Conservation (phyloP, 257 asterid genomes). For the Solanum gandarillasii region DNA sequence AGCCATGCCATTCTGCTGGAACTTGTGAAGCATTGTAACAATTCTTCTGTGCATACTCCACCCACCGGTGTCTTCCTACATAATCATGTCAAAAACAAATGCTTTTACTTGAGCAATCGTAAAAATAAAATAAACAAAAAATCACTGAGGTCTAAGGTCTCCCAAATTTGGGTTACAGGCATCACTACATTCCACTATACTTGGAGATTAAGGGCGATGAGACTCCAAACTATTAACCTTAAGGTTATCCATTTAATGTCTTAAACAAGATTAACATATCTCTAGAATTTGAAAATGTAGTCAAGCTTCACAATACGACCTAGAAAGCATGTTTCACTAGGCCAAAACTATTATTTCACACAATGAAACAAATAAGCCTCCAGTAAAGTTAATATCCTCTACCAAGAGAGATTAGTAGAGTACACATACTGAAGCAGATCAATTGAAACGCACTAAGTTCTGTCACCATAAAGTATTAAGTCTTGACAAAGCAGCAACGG, state of each 20-base stretch:
- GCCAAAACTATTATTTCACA: background rate
- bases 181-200: background rate
- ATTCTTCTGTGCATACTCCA: slow-evolving; percentile 86
- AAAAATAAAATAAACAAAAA: background rate
- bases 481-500: background rate
- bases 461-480: background rate
- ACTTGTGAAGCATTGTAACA: slow-evolving; percentile 98
- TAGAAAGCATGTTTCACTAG: background rate
- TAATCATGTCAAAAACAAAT: background rate
- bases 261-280: background rate
- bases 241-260: background rate
- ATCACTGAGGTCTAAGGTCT: background rate
- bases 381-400: background rate
- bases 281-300: background rate
- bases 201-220: background rate
- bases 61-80: slow-evolving; percentile 97
- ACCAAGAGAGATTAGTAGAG: background rate
- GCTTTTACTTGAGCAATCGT: background rate
- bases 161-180: background rate
- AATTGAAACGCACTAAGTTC: background rate
- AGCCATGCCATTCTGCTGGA: slow-evolving; percentile 99
- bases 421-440: background rate
- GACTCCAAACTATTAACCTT: background rate
- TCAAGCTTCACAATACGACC: background rate
- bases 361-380: background rate